These are phyloP conservation scores for Pythium brachiatum DNA, from an alignment of 352 stramenopile species.

Conservation along the genomic window DNA sequence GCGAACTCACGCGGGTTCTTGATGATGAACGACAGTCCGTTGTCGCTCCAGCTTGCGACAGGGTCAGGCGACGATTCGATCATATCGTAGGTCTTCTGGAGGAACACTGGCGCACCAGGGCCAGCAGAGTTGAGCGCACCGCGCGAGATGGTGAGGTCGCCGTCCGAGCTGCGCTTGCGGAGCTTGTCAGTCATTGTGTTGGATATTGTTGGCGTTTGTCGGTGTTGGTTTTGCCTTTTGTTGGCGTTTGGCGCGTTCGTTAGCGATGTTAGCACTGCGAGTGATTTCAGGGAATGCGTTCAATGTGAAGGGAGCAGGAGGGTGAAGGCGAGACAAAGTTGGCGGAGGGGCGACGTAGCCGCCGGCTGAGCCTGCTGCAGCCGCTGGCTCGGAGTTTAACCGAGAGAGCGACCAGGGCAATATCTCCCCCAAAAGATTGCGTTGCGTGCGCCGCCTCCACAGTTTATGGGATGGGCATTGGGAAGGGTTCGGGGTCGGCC, in stretches of 20 bases:
- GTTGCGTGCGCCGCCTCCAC: slow-evolving; percentile 6
- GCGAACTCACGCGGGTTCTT: slow-evolving; percentile 92
- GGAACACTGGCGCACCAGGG: slow-evolving; percentile 67
- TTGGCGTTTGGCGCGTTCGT: neutral
- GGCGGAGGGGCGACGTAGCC: slow-evolving; percentile 2
- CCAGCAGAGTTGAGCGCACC: slow-evolving; percentile 3
- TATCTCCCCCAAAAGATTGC: slow-evolving; percentile 15
- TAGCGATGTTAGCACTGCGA: slow-evolving; percentile 4
- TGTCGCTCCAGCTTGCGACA: slow-evolving; percentile 80
- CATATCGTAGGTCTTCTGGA: slow-evolving; percentile 94
- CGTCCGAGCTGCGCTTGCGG: slow-evolving; percentile 25
- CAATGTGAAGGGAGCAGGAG: neutral
- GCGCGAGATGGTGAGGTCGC: slow-evolving; percentile 24
- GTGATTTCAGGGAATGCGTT: slow-evolving; percentile 20
- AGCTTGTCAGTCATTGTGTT: slow-evolving; percentile 25
- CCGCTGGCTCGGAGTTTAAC: slow-evolving; percentile 4
- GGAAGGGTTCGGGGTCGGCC: slow-evolving; percentile 14
- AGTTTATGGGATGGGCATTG: neutral
- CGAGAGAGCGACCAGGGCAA: slow-evolving; percentile 15
- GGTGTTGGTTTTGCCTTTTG: neutral
- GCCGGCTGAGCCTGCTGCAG: neutral
- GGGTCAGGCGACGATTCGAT: slow-evolving; percentile 82
- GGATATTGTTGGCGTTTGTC: slow-evolving; percentile 7
- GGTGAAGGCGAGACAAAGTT: neutral
- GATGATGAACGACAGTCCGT: slow-evolving; percentile 88